phyloP scores from a whole-genome alignment of 1,139 yeast species.

The Hyphopichia pseudoburtonii region DNA sequence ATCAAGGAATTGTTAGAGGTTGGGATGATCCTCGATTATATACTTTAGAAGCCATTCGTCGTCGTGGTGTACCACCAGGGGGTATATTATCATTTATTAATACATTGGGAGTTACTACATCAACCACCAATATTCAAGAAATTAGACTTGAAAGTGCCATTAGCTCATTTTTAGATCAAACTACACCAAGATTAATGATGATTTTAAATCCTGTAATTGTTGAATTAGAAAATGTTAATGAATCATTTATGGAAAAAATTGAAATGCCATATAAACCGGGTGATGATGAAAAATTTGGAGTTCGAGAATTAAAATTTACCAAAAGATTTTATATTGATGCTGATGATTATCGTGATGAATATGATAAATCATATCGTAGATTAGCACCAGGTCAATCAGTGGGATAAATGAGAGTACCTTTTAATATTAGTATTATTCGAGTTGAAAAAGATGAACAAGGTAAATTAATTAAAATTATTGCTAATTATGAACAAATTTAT shows the following conservation, averaged over 20 bases:
- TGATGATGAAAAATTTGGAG: slow-evolving; percentile 63
- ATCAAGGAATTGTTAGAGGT: slow-evolving; percentile 77
- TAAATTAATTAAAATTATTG: slow-evolving; percentile 66
- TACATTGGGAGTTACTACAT: slow-evolving; percentile 94
- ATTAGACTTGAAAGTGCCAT: slow-evolving; percentile 87
- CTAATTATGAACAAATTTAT: slow-evolving; percentile 66
- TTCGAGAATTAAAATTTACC: slow-evolving; percentile 74
- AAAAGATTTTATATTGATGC: slow-evolving; percentile 81
- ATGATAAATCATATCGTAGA: slow-evolving; percentile 71
- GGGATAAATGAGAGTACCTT: slow-evolving; percentile 92
- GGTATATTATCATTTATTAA: slow-evolving; percentile 91
- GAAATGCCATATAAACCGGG: slow-evolving; percentile 92
- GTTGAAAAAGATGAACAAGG: slow-evolving; percentile 67
- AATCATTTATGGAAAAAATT: slow-evolving; percentile 66
- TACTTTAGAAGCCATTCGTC: slow-evolving; percentile 89
- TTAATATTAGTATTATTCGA: slow-evolving; percentile 71
- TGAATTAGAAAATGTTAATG: slow-evolving; percentile 78
- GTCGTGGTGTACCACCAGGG: slow-evolving; percentile 99
- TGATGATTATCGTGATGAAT: slow-evolving; percentile 76
- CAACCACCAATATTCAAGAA: slow-evolving; percentile 87
- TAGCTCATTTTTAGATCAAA: slow-evolving; percentile 81
- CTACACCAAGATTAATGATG: slow-evolving; percentile 95
- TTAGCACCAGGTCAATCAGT: slow-evolving; percentile 93
- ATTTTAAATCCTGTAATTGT: slow-evolving; percentile 84
- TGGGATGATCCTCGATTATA: slow-evolving; percentile 99